phyloP scores from a whole-genome alignment of 257 asterid genomes.

The Nicotiana tabacum region DNA sequence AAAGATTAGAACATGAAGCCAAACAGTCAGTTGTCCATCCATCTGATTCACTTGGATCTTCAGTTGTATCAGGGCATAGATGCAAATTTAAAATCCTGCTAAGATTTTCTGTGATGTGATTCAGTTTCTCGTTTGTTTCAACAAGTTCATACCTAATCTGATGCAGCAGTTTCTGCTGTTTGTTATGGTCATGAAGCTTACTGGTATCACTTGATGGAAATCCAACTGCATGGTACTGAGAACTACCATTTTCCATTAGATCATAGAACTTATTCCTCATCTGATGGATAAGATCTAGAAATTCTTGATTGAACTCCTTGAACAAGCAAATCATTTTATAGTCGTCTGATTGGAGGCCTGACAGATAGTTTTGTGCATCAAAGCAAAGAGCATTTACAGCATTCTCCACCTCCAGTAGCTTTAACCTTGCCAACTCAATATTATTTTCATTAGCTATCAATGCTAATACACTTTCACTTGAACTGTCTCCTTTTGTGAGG shows the following conservation, averaged over 20 bases:
- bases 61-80: conserved; percentile 12
- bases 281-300: conserved; percentile 26
- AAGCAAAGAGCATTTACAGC: conserved; percentile 16
- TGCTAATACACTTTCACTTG: background rate
- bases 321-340: conserved; percentile 21
- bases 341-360: conserved; percentile 26
- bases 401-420: conserved; percentile 27
- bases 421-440: conserved; percentile 24
- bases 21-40: conserved; percentile 32
- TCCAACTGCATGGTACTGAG: conserved; percentile 12
- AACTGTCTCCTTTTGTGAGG: conserved; percentile 12
- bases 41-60: conserved; percentile 19
- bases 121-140: conserved; percentile 32
- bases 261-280: conserved; percentile 22
- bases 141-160: conserved; percentile 34
- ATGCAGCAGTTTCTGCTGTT: conserved; percentile 27
- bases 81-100: conserved; percentile 17
- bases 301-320: conserved; percentile 27
- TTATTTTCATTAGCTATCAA: conserved; percentile 20
- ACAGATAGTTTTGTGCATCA: conserved; percentile 28
- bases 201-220: conserved; percentile 13
- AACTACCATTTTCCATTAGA: conserved; percentile 20
- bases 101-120: conserved; percentile 23
- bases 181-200: conserved; percentile 16
- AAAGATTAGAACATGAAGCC: conserved; percentile 31